phyloP scores from a whole-genome alignment of 2,329 filamentous ascomycete genomes.

The Aspergillus neoniger region DNA sequence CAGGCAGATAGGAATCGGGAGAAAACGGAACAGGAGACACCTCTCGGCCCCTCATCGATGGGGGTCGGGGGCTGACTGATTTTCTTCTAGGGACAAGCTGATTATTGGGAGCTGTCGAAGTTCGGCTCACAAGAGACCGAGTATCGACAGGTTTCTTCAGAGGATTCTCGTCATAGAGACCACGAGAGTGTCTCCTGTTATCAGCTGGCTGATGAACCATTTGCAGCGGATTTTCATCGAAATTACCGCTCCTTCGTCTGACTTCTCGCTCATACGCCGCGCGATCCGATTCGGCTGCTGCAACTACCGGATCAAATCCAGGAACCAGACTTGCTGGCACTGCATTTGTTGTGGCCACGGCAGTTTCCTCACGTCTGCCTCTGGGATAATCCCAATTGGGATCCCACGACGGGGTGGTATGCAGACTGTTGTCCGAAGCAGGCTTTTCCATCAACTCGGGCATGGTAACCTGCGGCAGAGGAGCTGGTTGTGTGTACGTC shows the following conservation, averaged over 20 bases:
- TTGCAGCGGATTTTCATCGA: conserved; percentile 31
- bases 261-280: conserved; percentile 30
- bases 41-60: conserved; percentile 40
- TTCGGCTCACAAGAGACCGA: conserved; percentile 21
- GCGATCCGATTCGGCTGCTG: conserved; percentile 33
- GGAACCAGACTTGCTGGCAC: no score
- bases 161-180: no score
- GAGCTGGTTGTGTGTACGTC: no score
- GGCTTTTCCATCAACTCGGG: no score
- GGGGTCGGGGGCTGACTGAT: conserved; percentile 61
- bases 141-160: neutral
- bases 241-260: conserved; percentile 28
- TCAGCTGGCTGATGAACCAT: conserved; percentile 30
- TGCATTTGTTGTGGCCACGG: no score
- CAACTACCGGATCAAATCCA: conserved; percentile 40
- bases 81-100: conserved; percentile 55
- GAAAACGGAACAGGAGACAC: conserved; percentile 57
- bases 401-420: no score
- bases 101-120: conserved; percentile 35
- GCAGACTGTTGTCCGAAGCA: no score
- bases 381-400: no score
- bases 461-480: no score
- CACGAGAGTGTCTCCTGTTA: conserved; percentile 13
- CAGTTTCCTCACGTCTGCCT: no score
- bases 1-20: conserved; percentile 61